Evolutionary conservation across 2,329 filamentous ascomycete genomes (phyloP).

Genomic region (Drechslerella dactyloides): DNA sequence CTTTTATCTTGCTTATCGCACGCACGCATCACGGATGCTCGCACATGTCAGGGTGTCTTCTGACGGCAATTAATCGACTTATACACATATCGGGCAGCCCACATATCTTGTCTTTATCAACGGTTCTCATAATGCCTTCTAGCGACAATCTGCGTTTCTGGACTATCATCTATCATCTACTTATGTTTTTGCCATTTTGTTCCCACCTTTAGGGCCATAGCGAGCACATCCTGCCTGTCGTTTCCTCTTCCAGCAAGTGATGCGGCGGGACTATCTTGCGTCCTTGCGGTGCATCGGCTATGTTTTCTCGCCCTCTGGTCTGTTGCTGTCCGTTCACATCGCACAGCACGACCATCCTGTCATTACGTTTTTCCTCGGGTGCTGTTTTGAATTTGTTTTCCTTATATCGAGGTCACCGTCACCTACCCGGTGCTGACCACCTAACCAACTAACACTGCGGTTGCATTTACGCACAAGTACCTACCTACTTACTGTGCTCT

Average conservation of each 20-base stretch:
- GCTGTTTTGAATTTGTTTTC: background rate
- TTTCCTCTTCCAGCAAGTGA: too few species aligned
- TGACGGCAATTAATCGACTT: conserved; percentile 33
- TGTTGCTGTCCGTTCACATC: background rate
- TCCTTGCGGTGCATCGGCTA: conserved; percentile 33
- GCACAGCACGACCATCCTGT: background rate
- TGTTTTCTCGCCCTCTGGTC: conserved; percentile 50
- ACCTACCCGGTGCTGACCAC: background rate
- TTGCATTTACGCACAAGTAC: too few species aligned
- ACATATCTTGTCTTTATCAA: conserved; percentile 9
- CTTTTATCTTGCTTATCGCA: conserved; percentile 1
- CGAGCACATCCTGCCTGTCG: conserved; percentile 32
- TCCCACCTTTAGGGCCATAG: conserved; percentile 50
- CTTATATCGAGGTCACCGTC: background rate
- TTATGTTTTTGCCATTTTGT: too few species aligned
- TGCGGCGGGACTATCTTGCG: background rate
- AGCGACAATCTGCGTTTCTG: conserved; percentile 25
- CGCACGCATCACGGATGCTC: conserved; percentile 1
- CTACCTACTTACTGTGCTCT: conserved; percentile 2
- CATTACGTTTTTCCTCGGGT: background rate
- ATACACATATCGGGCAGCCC: conserved; percentile 39
- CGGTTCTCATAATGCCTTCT: conserved; percentile 25
- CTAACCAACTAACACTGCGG: too few species aligned
- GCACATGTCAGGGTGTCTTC: background rate
- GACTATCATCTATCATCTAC: conserved; percentile 8